These are phyloP conservation scores for Hypomontagnella submonticulosa DNA, from an alignment of 495 filamentous ascomycete genomes.

Conservation along the genomic window DNA sequence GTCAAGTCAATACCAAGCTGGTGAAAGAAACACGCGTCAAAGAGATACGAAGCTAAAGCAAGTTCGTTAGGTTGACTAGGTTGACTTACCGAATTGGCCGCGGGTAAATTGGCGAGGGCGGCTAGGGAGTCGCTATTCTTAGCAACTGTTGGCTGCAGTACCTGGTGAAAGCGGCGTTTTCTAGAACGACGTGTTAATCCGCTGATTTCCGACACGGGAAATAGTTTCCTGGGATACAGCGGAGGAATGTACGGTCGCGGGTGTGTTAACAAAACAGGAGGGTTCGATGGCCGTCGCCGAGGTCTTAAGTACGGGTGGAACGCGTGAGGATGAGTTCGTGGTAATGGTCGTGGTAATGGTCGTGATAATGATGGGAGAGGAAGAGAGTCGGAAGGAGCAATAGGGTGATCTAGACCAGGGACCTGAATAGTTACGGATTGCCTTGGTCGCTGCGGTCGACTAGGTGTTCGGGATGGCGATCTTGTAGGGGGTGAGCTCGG, in stretches of 20 bases:
- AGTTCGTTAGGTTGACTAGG: too few species aligned
- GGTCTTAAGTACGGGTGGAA: too few species aligned
- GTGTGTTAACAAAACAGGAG: too few species aligned
- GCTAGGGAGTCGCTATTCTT: not conserved
- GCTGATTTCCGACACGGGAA: too few species aligned
- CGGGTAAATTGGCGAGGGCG: not conserved
- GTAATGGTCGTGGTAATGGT: too few species aligned
- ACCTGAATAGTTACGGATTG: conserved; percentile 32
- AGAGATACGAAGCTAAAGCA: not conserved
- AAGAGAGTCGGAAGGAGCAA: conserved; percentile 4
- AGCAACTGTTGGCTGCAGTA: too few species aligned
- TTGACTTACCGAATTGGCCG: conserved; percentile 13
- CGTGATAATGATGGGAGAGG: too few species aligned
- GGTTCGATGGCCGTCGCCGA: too few species aligned
- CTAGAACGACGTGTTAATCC: too few species aligned
- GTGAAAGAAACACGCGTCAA: not conserved
- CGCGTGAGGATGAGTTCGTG: too few species aligned
- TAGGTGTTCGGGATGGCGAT: not conserved
- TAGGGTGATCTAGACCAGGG: conserved; percentile 3
- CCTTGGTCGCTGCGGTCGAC: conserved; percentile 9
- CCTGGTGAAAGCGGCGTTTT: conserved; percentile 22
- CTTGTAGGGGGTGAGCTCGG: not conserved
- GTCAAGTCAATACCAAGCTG: not conserved
- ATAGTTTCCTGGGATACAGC: too few species aligned
- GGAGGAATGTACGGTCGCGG: too few species aligned